These are phyloP conservation scores for Caryopteris hybrid DNA, from an alignment of 305 asterid species.

Conservation along the genomic window DNA sequence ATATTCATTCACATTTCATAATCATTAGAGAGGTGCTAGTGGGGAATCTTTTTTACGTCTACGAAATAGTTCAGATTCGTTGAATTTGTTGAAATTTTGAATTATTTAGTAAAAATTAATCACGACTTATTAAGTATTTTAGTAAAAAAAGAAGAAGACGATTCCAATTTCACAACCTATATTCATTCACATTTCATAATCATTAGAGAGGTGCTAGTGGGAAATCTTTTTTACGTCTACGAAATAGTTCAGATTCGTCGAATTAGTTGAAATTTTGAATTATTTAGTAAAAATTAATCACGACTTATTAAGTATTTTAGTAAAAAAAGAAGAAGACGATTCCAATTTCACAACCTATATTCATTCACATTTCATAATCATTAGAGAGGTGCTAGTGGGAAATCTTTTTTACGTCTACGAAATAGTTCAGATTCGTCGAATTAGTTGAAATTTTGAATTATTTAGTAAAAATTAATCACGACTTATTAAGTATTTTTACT, in stretches of 20 bases:
- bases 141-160: too few relatives aligned
- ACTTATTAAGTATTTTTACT: too few relatives aligned
- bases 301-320: too few relatives aligned
- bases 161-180: conserved; percentile 33
- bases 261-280: too few relatives aligned
- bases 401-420: conserved; percentile 22
- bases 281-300: too few relatives aligned
- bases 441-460: background rate
- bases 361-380: conserved; percentile 34
- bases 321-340: background rate
- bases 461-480: too few relatives aligned
- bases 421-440: conserved; percentile 23
- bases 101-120: too few relatives aligned
- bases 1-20: conserved; percentile 29
- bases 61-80: conserved; percentile 22
- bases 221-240: conserved; percentile 24
- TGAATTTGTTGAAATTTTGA: too few relatives aligned
- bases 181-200: conserved; percentile 30
- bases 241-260: conserved; percentile 22
- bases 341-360: conserved; percentile 33
- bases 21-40: conserved; percentile 28
- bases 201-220: conserved; percentile 25
- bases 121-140: too few relatives aligned
- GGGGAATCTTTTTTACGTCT: conserved; percentile 25
- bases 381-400: conserved; percentile 15